Base-by-base conservation (phyloP, 2,329 filamentous ascomycete genomes). In the Penicillium fuscoglaucum region DNA sequence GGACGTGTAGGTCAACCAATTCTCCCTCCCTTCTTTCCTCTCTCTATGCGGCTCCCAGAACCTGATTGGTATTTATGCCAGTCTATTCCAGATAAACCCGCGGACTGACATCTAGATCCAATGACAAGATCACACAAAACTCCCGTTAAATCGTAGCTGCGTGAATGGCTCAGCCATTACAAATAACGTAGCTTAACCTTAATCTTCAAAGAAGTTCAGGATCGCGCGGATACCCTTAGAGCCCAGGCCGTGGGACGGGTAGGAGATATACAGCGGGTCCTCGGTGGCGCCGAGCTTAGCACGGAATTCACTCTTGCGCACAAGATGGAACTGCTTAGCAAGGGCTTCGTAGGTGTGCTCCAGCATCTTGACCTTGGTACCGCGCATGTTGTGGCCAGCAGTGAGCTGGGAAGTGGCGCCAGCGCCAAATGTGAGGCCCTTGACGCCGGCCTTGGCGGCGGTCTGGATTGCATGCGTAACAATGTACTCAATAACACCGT, bases 201-300 rank as follows among this genome's bases (percentile, higher is more conserved):
- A 79, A 64, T 79, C 90, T 75, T 93, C 90, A 74, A 96, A 95
- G 79, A 96, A 96, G 72, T 88, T 90, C 78, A 96, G 82, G 66
- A 97, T 86, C n/a, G 92, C 91, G 72, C 90, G 86, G 61, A 92
- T 86, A 44, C 92, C 93, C 61, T 87, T 85, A 46, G 93, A 86
- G 1, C 91, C 91, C 29, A 97, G 82, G 8, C 93, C 92, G 70
- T 92, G 88, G 58, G 89, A 87, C 41, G 93, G 93, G 76, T 96
- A 97, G 71, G 90, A 92, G 65, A 97, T 91, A 76, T 91, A 97
- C 29, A 93, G 87, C 48, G 90, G 87, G 70, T 96, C 92, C 60
- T 93, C 91, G 58, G 86, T 80, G 5, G 90, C 90, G 53, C 93
- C 93, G 73, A 97, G 86, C 82, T 97, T 97, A 79, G 90, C 89